Evolutionary conservation across 129 eudicot genomes (phyloP), one percentile per base, ranked within the genome.

Genomic region (Cynara cardunculus): DNA sequence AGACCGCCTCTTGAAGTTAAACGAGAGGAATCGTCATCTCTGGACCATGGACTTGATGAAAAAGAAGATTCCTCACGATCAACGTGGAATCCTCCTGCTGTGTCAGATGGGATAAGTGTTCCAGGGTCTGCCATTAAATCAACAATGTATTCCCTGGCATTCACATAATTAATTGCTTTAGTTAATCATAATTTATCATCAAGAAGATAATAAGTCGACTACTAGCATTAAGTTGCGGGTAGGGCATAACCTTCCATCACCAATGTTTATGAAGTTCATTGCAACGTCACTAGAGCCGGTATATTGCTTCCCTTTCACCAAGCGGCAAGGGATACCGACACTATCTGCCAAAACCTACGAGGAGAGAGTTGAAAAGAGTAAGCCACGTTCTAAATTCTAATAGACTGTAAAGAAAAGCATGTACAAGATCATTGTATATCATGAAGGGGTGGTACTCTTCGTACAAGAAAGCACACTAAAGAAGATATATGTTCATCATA

Each of bases 101-200:
- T 82, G 77, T 90, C 97, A 21, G 93, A 89, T 78, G 97, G 97
- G 82, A 95, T 95, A 21, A 95, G 90, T 34, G 97, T 90, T 81
- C 99, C 99, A 9, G 99, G 99, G 62, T 90, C 97, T 21, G 97
- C 94, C 97, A 92, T 90, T 61, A 95, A 34, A 79, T 95, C 99
- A 87, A 95, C 93, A 84, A 95, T 92, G 88, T 90, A 95, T 83
- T 95, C 99, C 97, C 99, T 95, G 91, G 26, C 77, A 89, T 69
- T 65, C 46, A 82, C 76, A 77, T 37, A 22, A 76, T 37, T 14
- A 56, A 46, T 3, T 61, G 49, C 65, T 80, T 41, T 41, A 41
- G 27, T 19, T 35, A 78, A 35, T 24, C 75, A 46, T 10, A 46
- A 21, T 59, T n/a, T 46, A 30, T 28, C 41, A 80, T 66, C 64